Evolutionary conservation across 352 stramenopile genomes (phyloP), one percentile per base, ranked within the genome.

Genomic region (Phytopythium boreale): DNA sequence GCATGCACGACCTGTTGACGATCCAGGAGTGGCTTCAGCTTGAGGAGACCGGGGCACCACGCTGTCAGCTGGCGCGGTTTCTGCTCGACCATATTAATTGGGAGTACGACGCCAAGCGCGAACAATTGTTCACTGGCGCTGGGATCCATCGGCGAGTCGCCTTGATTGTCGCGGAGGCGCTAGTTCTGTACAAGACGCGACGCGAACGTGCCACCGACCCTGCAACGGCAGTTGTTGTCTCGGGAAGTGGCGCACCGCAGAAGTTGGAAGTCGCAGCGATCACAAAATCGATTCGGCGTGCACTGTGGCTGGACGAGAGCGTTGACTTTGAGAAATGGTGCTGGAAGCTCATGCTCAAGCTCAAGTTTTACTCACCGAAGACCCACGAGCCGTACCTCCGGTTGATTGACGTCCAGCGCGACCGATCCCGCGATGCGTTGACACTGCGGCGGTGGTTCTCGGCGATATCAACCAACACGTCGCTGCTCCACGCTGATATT

Each of bases 301-400:
- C 82, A 1, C 75, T 93, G 27, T 90, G 85, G 66, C 62, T 91
- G 11, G 77, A 80, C 36, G 69, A 78, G 47, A 79, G 70, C 4
- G 75, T 96, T 12, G 82, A 96, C 64, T 94, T 96, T 53, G 75
- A 88, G 26, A 77, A 84, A 14, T 96, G 87, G 87, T 93, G 85
- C 64, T 96, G 87, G 87, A 87, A 81, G 59, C 52, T 93, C 2
- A 89, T 96, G 66, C 75, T 94, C 2, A 93, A 91, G 63, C 72
- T 96, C 44, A 77, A 80, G 19, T 94, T 96, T 70, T 92, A 96
- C 62, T 91, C 84, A 11, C 81, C 81, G 2, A 74, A 73, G 24
- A 84, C 79, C 1, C 81, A 91, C 27, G 70, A 89, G 34, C 85
- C 87, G 8, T 78, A 92, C 55, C 53, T 94, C 1, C 68, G 73